phyloP scores from a whole-genome alignment of 306 rosid species.

The Cucumis hystrix region DNA sequence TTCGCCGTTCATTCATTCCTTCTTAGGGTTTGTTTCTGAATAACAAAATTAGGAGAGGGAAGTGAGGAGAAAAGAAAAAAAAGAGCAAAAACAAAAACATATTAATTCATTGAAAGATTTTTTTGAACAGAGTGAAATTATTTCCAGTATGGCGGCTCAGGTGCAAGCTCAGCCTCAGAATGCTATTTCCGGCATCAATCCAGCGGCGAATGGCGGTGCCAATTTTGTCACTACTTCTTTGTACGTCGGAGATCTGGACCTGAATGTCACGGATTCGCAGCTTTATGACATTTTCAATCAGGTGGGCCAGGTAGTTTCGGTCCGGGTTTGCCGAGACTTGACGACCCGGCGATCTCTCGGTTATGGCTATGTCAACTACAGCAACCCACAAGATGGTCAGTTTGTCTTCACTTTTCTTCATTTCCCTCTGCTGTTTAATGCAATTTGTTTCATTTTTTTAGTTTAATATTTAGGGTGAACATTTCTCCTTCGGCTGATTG shows the following conservation, averaged over 20 bases:
- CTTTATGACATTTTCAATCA: conserved; percentile 25
- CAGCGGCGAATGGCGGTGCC: conserved; percentile 15
- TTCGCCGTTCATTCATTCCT: background rate
- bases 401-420: background rate
- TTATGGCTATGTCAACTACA: conserved; percentile 24
- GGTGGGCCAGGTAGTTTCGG: conserved; percentile 24
- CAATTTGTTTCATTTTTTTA: background rate
- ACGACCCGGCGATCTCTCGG: conserved; percentile 25
- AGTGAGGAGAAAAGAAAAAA: background rate
- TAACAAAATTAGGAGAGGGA: conserved; percentile 9
- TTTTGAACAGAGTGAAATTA: background rate
- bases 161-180: conserved; percentile 12
- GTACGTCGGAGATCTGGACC: conserved; percentile 27
- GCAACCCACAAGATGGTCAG: conserved; percentile 23
- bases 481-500: background rate
- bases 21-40: conserved; percentile 5
- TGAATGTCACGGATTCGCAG: conserved; percentile 17
- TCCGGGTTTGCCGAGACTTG: conserved; percentile 27
- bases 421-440: background rate
- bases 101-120: background rate
- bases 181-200: conserved; percentile 6
- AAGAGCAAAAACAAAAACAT: background rate
- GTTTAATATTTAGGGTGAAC: background rate
- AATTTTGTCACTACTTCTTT: conserved; percentile 17
- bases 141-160: conserved; percentile 18